Evolutionary conservation across 345 rosid genomes (phyloP).

Genomic region (Melaleuca quinquenervia): DNA sequence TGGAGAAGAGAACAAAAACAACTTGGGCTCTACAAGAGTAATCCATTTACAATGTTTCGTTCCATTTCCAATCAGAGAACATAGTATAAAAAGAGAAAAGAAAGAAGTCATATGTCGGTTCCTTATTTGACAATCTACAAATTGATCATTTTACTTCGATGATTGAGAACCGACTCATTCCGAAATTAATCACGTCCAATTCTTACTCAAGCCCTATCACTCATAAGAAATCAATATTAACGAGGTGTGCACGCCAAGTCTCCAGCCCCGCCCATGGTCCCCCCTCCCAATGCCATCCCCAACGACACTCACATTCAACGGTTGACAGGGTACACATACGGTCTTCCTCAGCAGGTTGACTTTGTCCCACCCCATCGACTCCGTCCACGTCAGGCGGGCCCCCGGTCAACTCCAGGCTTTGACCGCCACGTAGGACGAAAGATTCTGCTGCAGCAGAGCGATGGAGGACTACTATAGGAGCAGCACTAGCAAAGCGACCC

Average conservation of each 20-base stretch:
- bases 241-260: not conserved
- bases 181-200: too few relatives aligned
- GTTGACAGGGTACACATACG: not conserved
- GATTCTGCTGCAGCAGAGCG: not conserved
- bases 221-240: not conserved
- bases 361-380: not conserved
- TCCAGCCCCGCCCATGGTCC: not conserved
- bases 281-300: not conserved
- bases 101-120: too few relatives aligned
- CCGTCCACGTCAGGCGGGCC: not conserved
- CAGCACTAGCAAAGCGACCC: not conserved
- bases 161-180: too few relatives aligned
- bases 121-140: too few relatives aligned
- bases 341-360: not conserved
- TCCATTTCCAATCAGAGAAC: too few relatives aligned
- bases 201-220: not conserved
- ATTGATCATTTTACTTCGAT: too few relatives aligned
- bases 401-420: not conserved
- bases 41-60: too few relatives aligned
- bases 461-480: not conserved
- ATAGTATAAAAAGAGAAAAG: too few relatives aligned
- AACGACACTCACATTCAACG: not conserved
- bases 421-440: not conserved
- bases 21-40: too few relatives aligned
- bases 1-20: too few relatives aligned